These are phyloP conservation scores for Leccinum rimulosum DNA, from an alignment of 768 basidiomycete species.

Conservation along the genomic window DNA sequence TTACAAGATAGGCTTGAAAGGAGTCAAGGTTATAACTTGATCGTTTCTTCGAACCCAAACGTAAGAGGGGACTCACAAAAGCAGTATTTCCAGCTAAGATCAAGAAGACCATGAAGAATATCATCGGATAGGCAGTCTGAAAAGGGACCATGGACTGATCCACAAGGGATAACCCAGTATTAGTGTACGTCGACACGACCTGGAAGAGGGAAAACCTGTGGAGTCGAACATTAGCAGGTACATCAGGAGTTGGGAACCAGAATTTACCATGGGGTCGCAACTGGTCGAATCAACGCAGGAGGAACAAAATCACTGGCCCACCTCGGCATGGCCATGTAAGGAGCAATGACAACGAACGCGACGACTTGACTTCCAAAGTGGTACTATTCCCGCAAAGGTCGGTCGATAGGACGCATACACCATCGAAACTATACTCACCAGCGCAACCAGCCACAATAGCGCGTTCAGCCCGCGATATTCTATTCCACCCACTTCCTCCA, in stretches of 20 bases:
- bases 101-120: constrained; percentile 64
- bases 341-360: constrained; percentile 70
- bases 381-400: constrained; percentile 52
- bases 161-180: constrained; percentile 82
- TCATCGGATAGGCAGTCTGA: constrained; percentile 80
- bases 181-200: constrained; percentile 82
- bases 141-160: constrained; percentile 94
- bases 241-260: not conserved
- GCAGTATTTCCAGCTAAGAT: constrained; percentile 93
- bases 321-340: constrained; percentile 63
- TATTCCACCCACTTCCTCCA: constrained; percentile 91
- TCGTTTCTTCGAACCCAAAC: not conserved
- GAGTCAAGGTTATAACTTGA: not conserved
- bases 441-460: constrained; percentile 75
- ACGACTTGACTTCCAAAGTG: constrained; percentile 69
- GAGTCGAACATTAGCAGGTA: not conserved
- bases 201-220: constrained; percentile 84
- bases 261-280: constrained; percentile 65
- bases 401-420: not conserved
- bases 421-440: constrained; percentile 44
- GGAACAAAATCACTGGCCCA: constrained; percentile 64
- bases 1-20: constrained; percentile 76
- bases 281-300: constrained; percentile 51
- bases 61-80: constrained; percentile 62
- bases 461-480: constrained; percentile 86